Evolutionary conservation across 495 filamentous ascomycete genomes (phyloP), one percentile per base, ranked within the genome.

Genomic region (Penicillium malachiteum): DNA sequence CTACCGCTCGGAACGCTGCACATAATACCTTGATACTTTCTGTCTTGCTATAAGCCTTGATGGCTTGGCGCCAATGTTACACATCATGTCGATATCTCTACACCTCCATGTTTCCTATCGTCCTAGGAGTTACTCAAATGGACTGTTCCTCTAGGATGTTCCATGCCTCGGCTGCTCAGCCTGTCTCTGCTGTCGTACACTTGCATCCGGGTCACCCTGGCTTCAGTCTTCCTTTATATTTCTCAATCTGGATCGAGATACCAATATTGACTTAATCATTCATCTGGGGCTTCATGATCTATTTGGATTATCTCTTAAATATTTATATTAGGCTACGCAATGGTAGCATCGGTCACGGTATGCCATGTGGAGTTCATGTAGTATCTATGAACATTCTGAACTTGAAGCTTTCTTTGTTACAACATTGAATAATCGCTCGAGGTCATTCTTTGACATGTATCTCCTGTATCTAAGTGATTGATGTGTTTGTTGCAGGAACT

Each of bases 11-110:
- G 34, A 34, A 50, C 42, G 52, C 54, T 66, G 65, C 65, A 66
- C 63, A 68, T 68, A 68, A 66, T 66, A 64, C 48, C 55, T 52
- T 52, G 50, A 55, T 55, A 39, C 51, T 48, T 43, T 38, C 37
- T 58, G 46, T 42, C 44, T 42, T 45, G 53, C 54, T 41, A 26
- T 38, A 50, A 45, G 50, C 53, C 62, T 64, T 63, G 59, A 66
- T 59, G 58, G 53, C 53, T 39, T 48, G 35, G 26, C 32, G 21
- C 26, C 33, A 34, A 39, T 54, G 47, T n/a, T 32, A n/a, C 35
- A 38, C 30, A 50, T 41, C 18, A n/a, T 67, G 61, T 64, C 39
- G 34, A 66, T 64, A 65, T 55, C 34, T 26, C 21, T 26, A 26
- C 43, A 48, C 55, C 18, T 48, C 37, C 44, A 17, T 31, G 14